Conservation (phyloP, 2,329 filamentous ascomycete genomes). For the Hymenoscyphus salicellus region DNA sequence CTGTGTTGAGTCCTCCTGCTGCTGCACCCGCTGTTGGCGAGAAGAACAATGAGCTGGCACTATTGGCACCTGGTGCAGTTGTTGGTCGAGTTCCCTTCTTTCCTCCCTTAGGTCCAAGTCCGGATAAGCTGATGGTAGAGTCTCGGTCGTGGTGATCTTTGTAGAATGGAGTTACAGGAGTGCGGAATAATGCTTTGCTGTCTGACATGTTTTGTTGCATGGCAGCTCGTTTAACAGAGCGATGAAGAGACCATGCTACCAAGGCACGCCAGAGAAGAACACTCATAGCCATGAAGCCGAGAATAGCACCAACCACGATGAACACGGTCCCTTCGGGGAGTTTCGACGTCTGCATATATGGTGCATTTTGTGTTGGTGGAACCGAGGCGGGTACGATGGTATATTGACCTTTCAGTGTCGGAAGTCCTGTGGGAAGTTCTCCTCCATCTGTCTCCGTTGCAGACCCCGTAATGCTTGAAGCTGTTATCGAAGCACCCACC, state of each 20-base stretch:
- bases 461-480: constrained; percentile 12
- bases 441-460: constrained; percentile 13
- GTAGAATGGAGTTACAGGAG: constrained; percentile 56
- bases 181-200: constrained; percentile 64
- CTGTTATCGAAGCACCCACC: constrained; percentile 7
- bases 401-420: constrained; percentile 54
- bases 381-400: constrained; percentile 71
- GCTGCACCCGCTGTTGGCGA: constrained; percentile 75
- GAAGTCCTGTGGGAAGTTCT: constrained; percentile 38
- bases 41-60: constrained; percentile 68
- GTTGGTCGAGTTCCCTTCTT: constrained; percentile 37
- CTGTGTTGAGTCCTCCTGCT: constrained; percentile 47
- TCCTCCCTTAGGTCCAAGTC: constrained; percentile 29
- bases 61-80: constrained; percentile 35
- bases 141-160: constrained; percentile 57
- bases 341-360: constrained; percentile 85
- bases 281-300: constrained; percentile 78
- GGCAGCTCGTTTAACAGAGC: constrained; percentile 84
- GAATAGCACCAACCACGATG: constrained; percentile 84
- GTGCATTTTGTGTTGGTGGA: constrained; percentile 78
- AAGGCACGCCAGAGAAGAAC: constrained; percentile 85
- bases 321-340: constrained; percentile 93
- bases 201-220: constrained; percentile 67
- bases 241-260: constrained; percentile 86
- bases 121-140: constrained; percentile 33